These are phyloP conservation scores for Scenedesmus sp. DNA, from an alignment of 163 green algal genomes.

Conservation along the genomic window DNA sequence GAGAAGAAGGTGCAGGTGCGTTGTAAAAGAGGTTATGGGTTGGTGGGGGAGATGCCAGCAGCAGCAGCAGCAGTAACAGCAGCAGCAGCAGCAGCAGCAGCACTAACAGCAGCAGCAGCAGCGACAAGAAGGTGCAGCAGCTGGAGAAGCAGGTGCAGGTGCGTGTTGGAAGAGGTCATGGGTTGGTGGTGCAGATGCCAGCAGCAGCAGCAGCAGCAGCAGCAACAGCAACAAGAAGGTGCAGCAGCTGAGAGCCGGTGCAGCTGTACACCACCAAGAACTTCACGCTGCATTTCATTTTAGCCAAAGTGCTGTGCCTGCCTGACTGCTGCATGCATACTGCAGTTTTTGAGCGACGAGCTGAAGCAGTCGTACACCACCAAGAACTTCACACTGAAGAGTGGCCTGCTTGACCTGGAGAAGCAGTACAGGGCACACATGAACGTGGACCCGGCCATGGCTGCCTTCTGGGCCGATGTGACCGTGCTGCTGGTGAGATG, in stretches of 20 bases:
- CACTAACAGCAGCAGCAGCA: background rate
- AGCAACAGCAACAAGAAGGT: background rate
- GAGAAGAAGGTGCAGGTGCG: conserved; percentile 72
- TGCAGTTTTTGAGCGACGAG: conserved; percentile 66
- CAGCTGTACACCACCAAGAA: background rate
- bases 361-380: conserved; percentile 69
- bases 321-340: background rate
- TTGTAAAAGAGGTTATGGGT: background rate
- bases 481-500: conserved; percentile 45
- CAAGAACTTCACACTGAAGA: conserved; percentile 76
- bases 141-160: background rate
- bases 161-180: background rate
- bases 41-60: background rate
- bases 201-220: background rate
- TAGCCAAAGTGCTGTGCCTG: background rate
- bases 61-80: background rate
- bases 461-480: conserved; percentile 49
- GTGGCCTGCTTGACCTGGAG: conserved; percentile 71
- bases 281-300: background rate
- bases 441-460: conserved; percentile 43
- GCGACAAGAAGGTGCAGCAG: background rate
- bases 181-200: background rate
- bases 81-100: background rate
- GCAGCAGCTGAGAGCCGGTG: background rate
- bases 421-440: conserved; percentile 64